Base-by-base conservation (phyloP, 257 asterid species). In the Misopates orontium region DNA sequence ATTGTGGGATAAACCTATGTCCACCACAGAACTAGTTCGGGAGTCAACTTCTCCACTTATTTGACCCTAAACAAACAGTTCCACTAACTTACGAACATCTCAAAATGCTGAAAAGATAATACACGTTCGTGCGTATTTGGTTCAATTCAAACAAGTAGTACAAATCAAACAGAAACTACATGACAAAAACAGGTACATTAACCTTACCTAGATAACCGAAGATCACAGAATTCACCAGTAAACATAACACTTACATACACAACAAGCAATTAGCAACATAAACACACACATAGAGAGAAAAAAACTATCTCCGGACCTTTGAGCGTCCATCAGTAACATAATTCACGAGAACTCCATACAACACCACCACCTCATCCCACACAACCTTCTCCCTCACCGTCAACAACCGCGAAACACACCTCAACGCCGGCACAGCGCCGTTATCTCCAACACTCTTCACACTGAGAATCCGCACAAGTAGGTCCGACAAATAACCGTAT, bases 341-440 rank as follows among this genome's bases (percentile, higher is more conserved):
- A 60, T 75, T 66, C 49, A 84, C 57, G 50, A 90, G 78, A 45
- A 82, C 71, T 16, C 83, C 82, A 67, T 75, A 93, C 51, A 88
- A 71, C 68, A 78, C 84, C 62, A 78, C 68, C 64, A 85, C 83
- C 14, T 85, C 90, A 13, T 64, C 68, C 97, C 97, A 93, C 45
- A 11, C 70, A 44, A 70, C 87, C 24, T 80, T 79, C 63, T 83
- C 89, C 79, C 84, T 80, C 53, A 73, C 83, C 16, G 74, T 62
- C 67, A 90, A 75, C 79, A 90, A 67, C 32, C 73, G 80, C 15
- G 85, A 69, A 50, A 71, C 79, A 56, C 88, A 85, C 81, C 84
- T 90, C 25, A 94, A 73, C 25, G 81, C 92, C 20, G 95, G 80
- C 52, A 81, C 72, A 21, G 86, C 58, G 51, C 97, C 97, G 25